These are phyloP conservation scores for Solidago caesia DNA, from an alignment of 129 eudicot species.

Conservation along the genomic window DNA sequence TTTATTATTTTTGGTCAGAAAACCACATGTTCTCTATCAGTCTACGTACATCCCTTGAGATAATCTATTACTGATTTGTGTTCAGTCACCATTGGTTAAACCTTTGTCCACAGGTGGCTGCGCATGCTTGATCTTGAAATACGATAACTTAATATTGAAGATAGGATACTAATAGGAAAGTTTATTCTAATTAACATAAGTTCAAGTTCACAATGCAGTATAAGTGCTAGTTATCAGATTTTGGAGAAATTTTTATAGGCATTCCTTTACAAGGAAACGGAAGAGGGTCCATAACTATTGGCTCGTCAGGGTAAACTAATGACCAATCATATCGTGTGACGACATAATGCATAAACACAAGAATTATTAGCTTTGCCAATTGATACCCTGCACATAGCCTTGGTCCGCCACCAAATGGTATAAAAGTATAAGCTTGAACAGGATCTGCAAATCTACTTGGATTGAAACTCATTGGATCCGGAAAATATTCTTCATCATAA, in stretches of 20 bases:
- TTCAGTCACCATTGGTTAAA: background rate
- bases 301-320: conserved; percentile 51
- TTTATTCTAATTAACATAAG: background rate
- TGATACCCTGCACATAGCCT: conserved; percentile 36
- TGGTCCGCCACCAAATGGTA: conserved; percentile 45
- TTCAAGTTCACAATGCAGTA: background rate
- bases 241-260: conserved; percentile 71
- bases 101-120: background rate
- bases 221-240: conserved; percentile 2
- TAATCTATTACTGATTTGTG: conserved; percentile 2
- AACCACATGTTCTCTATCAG: conserved; percentile 18
- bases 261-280: conserved; percentile 78
- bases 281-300: conserved; percentile 63
- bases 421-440: conserved; percentile 30
- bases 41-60: background rate
- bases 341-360: conserved; percentile 57
- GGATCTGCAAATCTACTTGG: conserved; percentile 34
- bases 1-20: background rate
- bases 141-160: background rate
- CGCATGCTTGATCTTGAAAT: no score
- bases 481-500: conserved; percentile 37
- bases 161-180: background rate
- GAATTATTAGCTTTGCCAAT: conserved; percentile 25
- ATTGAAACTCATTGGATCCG: conserved; percentile 34
- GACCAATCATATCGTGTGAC: conserved; percentile 73